phyloP scores from a whole-genome alignment of 495 filamentous ascomycete species.

The Trichoderma orchidacearum region DNA sequence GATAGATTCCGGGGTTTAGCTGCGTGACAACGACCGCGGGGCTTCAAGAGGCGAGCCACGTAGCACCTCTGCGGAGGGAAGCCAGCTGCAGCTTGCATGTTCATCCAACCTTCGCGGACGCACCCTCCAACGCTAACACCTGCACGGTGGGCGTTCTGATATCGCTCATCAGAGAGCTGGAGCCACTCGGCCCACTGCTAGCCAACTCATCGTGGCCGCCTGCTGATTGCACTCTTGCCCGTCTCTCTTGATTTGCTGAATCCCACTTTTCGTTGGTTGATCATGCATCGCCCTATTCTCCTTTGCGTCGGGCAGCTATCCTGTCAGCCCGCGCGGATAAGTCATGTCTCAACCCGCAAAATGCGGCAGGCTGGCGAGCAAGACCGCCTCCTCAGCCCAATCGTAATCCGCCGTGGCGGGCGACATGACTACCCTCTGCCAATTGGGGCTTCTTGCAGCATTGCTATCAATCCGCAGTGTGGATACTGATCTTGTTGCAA shows the following conservation, averaged over 20 bases:
- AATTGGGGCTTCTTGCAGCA: neutral
- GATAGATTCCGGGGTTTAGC: neutral
- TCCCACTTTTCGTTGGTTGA: slow-evolving; percentile 1
- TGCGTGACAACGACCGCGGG: neutral
- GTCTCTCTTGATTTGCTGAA: neutral
- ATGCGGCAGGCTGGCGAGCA: neutral
- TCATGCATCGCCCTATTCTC: neutral
- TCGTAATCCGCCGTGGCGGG: neutral
- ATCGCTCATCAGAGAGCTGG: neutral
- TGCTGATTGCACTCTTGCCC: neutral
- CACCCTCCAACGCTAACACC: neutral
- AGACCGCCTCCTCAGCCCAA: neutral
- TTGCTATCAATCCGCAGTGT: neutral
- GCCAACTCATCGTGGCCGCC: neutral
- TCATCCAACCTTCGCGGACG: neutral
- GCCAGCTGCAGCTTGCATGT: neutral
- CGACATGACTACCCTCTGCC: neutral
- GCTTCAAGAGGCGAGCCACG: slow-evolving; percentile 5
- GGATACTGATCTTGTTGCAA: neutral
- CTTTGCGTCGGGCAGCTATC: neutral
- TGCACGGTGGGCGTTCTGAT: neutral
- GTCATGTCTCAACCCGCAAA: slow-evolving; percentile 1
- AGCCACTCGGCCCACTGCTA: neutral
- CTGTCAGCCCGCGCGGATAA: neutral
- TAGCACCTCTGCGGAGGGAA: neutral